Conservation (phyloP, 108 stramenopile genomes). For the Cyclotella distinguenda region DNA sequence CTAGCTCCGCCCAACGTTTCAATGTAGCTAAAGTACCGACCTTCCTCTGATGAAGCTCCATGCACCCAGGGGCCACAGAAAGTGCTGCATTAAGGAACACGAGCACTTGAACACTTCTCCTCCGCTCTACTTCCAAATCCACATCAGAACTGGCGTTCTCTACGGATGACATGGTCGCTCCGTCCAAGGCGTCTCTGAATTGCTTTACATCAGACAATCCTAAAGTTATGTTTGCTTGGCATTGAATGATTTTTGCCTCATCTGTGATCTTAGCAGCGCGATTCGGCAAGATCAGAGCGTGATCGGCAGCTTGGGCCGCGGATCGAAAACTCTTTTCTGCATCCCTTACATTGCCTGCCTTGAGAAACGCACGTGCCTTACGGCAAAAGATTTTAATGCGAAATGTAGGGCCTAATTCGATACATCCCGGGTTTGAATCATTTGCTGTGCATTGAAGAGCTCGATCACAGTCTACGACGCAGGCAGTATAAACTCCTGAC, state of each 20-base stretch:
- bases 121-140: too few species aligned
- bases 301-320: slow-evolving; percentile 32
- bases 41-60: slow-evolving; percentile 58
- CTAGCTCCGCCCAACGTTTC: slow-evolving; percentile 78
- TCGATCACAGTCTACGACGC: slow-evolving; percentile 59
- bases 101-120: slow-evolving; percentile 53
- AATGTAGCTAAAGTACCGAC: slow-evolving; percentile 55
- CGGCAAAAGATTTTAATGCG: slow-evolving; percentile 61
- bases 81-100: slow-evolving; percentile 61
- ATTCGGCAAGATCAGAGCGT: slow-evolving; percentile 2
- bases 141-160: slow-evolving; percentile 24
- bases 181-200: slow-evolving; percentile 43
- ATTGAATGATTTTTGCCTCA: slow-evolving; percentile 51
- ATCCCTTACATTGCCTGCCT: slow-evolving; percentile 58
- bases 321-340: slow-evolving; percentile 55
- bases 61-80: slow-evolving; percentile 49
- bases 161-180: slow-evolving; percentile 19
- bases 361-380: slow-evolving; percentile 60
- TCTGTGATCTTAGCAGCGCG: slow-evolving; percentile 5
- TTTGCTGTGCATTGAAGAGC: slow-evolving; percentile 47
- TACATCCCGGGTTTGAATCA: slow-evolving; percentile 38
- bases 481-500: slow-evolving; percentile 66
- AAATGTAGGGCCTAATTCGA: slow-evolving; percentile 47
- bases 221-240: slow-evolving; percentile 58
- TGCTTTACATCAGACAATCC: slow-evolving; percentile 56